Evolutionary conservation across 2,329 filamentous ascomycete genomes (phyloP).

Genomic region (Stylonectria norvegica): DNA sequence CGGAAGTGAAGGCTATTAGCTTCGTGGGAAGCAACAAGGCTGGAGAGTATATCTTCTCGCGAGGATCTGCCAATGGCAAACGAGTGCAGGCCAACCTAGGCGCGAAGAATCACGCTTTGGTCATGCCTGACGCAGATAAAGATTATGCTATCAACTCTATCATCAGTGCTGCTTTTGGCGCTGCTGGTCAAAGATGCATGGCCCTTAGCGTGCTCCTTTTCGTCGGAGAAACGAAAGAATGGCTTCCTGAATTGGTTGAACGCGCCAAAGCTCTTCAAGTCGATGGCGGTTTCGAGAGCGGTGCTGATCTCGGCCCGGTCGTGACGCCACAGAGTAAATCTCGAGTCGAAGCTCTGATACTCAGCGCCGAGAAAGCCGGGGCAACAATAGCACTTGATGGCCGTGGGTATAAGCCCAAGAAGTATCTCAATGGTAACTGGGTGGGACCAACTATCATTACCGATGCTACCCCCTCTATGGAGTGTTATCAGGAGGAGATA

Average conservation of each 20-base stretch:
- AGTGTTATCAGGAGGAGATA: conserved; percentile 76
- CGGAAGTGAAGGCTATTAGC: conserved; percentile 73
- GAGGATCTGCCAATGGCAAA: conserved; percentile 74
- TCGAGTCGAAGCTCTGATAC: conserved; percentile 69
- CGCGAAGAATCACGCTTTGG: conserved; percentile 78
- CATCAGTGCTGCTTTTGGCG: conserved; percentile 75
- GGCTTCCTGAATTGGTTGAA: conserved; percentile 70
- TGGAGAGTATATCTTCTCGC: conserved; percentile 73
- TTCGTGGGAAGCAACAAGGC: conserved; percentile 80
- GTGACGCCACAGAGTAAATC: conserved; percentile 71
- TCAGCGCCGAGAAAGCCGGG: conserved; percentile 69
- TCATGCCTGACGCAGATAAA: conserved; percentile 77
- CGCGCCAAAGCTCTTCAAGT: conserved; percentile 66
- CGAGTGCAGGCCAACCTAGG: conserved; percentile 78
- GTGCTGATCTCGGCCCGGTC: conserved; percentile 71
- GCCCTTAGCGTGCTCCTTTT: conserved; percentile 72
- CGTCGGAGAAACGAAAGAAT: conserved; percentile 71
- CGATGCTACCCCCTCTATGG: conserved; percentile 71
- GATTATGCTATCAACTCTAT: conserved; percentile 76
- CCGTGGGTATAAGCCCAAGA: conserved; percentile 62
- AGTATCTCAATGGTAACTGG: conserved; percentile 71
- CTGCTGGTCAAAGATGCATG: conserved; percentile 79
- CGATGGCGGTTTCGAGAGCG: conserved; percentile 72
- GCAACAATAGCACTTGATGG: conserved; percentile 74
- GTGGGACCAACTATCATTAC: conserved; percentile 74